phyloP scores from a whole-genome alignment of 176 grass and related monocot species.

The Juncus inflexus region DNA sequence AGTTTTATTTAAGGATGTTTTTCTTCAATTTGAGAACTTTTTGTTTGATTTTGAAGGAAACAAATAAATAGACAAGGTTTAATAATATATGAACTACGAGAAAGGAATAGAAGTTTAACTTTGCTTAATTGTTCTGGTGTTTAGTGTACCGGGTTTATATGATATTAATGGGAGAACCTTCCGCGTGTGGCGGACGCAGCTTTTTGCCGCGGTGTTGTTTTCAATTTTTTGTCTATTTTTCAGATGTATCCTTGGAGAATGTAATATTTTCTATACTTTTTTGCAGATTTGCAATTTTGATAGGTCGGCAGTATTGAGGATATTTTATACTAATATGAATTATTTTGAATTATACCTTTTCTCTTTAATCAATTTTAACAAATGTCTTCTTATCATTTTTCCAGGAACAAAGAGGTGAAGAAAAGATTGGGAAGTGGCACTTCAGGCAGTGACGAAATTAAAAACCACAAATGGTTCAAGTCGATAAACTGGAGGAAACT shows the following conservation, averaged over 20 bases:
- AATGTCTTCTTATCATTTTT: neutral
- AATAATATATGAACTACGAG: neutral
- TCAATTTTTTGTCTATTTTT: neutral
- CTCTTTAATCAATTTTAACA: neutral
- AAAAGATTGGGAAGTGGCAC: slow-evolving; percentile 61
- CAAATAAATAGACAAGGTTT: no score
- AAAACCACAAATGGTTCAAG: slow-evolving; percentile 97
- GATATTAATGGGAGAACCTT: neutral
- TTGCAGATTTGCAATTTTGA: no score
- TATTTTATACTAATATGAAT: no score
- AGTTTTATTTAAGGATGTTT: no score
- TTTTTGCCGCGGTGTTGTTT: neutral
- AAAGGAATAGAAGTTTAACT: neutral
- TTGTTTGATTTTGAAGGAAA: no score
- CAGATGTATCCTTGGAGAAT: no score
- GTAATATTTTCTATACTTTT: no score
- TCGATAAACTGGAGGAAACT: slow-evolving; percentile 83
- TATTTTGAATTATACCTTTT: neutral
- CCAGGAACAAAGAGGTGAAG: slow-evolving; percentile 80
- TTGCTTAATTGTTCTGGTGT: neutral
- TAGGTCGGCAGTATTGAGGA: no score
- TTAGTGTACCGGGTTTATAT: neutral
- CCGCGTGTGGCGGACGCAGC: neutral
- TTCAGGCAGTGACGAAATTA: slow-evolving; percentile 64
- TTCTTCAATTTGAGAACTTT: no score